A percentile compares a stretch with the other conserved stretches of the same genome.
These are phyloP conservation scores for Pulicaria dysenterica DNA, from an alignment of 129 eudicot species.

Conservation along the genomic window DNA sequence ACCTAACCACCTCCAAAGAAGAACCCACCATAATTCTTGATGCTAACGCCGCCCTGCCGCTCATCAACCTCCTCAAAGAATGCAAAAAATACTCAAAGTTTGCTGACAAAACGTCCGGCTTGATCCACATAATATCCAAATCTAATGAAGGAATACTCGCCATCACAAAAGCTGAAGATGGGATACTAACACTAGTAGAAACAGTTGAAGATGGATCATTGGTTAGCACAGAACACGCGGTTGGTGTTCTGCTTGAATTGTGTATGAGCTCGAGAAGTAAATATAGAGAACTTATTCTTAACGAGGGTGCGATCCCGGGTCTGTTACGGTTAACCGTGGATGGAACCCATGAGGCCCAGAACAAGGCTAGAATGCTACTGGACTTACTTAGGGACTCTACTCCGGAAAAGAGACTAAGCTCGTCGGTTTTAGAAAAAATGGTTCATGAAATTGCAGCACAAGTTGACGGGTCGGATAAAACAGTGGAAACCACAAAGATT, in stretches of 20 bases:
- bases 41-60: slow-evolving; percentile 54
- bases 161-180: slow-evolving; percentile 49
- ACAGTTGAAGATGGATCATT: slow-evolving; percentile 80
- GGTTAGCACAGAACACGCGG: slow-evolving; percentile 69
- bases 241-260: slow-evolving; percentile 58
- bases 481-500: slow-evolving; percentile 63
- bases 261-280: slow-evolving; percentile 62
- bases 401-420: slow-evolving; percentile 39
- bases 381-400: slow-evolving; percentile 62
- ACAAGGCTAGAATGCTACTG: slow-evolving; percentile 59
- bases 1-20: slow-evolving; percentile 52
- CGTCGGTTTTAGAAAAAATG: slow-evolving; percentile 56
- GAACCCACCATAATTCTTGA: slow-evolving; percentile 47
- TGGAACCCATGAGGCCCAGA: slow-evolving; percentile 65
- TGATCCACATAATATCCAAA: slow-evolving; percentile 50
- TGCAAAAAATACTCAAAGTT: slow-evolving; percentile 74
- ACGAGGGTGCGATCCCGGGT: slow-evolving; percentile 92
- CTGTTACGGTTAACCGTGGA: slow-evolving; percentile 62
- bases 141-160: slow-evolving; percentile 60
- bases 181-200: slow-evolving; percentile 72
- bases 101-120: slow-evolving; percentile 66
- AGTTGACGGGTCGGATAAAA: slow-evolving; percentile 56
- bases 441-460: slow-evolving; percentile 55
- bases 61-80: slow-evolving; percentile 66
- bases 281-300: slow-evolving; percentile 70